phyloP scores from a whole-genome alignment of 2,329 filamentous ascomycete species.

The Pestalotiopsis sp. region DNA sequence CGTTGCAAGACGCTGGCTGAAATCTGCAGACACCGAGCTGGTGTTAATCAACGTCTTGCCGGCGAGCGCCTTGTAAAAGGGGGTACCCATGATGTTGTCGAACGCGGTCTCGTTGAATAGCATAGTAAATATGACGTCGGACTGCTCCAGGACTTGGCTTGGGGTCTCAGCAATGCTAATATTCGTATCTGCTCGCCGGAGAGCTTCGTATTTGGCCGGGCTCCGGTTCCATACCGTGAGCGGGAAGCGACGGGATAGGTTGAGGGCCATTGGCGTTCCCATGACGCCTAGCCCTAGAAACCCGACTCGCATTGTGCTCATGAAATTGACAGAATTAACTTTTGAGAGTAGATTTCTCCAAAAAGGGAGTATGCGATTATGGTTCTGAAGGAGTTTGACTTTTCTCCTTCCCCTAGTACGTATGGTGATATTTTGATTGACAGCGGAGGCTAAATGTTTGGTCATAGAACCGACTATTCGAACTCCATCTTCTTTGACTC shows the following conservation, averaged over 20 bases:
- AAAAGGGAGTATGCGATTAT: background rate
- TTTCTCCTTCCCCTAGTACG: background rate
- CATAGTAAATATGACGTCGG: constrained; percentile 34
- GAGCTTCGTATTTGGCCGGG: constrained; percentile 25
- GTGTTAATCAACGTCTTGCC: constrained; percentile 36
- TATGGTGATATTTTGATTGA: background rate
- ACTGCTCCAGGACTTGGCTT: constrained; percentile 24
- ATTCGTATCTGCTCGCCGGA: constrained; percentile 23
- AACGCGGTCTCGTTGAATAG: constrained; percentile 31
- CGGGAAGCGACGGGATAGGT: constrained; percentile 28
- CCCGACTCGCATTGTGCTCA: constrained; percentile 23
- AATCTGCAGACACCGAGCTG: constrained; percentile 29
- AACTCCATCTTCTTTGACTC: background rate
- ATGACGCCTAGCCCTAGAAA: constrained; percentile 35
- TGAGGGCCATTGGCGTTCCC: constrained; percentile 36
- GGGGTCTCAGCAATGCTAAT: constrained; percentile 25
- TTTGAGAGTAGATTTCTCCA: background rate
- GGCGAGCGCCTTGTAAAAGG: constrained; percentile 24
- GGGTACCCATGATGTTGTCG: constrained; percentile 22
- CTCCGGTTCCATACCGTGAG: constrained; percentile 35
- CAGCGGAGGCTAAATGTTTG: background rate
- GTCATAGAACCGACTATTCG: background rate
- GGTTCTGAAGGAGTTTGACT: background rate
- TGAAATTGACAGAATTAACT: background rate
- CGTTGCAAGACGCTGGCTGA: constrained; percentile 25